Percentiles rank a stretch among this genome's conserved stretches.
These are phyloP conservation scores for Daedaleopsis sinensis DNA, from an alignment of 768 basidiomycete species.

Conservation along the genomic window DNA sequence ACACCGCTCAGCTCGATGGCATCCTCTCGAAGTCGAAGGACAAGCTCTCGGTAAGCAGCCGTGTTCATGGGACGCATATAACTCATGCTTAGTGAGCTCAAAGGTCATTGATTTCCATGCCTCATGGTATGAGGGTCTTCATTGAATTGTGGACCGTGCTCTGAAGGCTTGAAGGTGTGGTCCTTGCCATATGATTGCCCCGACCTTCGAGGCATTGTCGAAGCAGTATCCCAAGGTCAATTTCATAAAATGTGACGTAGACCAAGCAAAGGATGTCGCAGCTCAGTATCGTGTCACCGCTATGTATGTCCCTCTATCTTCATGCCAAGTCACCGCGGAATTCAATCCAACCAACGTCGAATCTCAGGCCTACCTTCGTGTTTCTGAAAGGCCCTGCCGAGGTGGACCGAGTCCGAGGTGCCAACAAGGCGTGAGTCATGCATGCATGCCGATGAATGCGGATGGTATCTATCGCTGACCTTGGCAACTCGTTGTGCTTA, in stretches of 20 bases:
- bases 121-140: constrained; percentile 54
- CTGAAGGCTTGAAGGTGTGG: constrained; percentile 63
- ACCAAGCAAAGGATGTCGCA: constrained; percentile 71
- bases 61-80: not conserved
- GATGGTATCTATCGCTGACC: too few relatives aligned
- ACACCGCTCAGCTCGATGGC: constrained; percentile 62
- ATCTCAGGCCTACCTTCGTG: constrained; percentile 77
- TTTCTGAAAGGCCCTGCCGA: constrained; percentile 70
- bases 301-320: constrained; percentile 52
- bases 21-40: constrained; percentile 60
- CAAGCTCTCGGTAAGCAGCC: constrained; percentile 60
- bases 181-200: constrained; percentile 84
- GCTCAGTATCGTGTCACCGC: constrained; percentile 63
- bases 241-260: constrained; percentile 85
- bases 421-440: constrained; percentile 57
- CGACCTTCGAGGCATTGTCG: constrained; percentile 68
- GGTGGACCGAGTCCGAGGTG: constrained; percentile 75
- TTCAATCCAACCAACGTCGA: not conserved
- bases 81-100: not conserved
- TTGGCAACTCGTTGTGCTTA: constrained; percentile 29
- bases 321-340: not conserved
- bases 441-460: too few relatives aligned
- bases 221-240: constrained; percentile 71
- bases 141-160: too few relatives aligned
- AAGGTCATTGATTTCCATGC: constrained; percentile 90